These are phyloP conservation scores for Lichtheimia hyalospora DNA, from an alignment of 371 early-diverging fungal genomes.

Conservation along the genomic window DNA sequence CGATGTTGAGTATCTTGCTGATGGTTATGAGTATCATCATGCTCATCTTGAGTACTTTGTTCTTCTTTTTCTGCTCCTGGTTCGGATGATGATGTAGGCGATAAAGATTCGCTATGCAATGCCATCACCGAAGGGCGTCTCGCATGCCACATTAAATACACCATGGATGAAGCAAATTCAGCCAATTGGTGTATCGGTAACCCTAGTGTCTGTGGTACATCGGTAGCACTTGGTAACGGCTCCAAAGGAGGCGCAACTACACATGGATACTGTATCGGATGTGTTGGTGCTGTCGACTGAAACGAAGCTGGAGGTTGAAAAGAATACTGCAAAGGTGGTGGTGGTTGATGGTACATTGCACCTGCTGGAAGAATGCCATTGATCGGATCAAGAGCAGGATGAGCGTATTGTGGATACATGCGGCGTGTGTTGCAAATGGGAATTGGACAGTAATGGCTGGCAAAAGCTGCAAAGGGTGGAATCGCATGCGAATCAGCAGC, in stretches of 20 bases:
- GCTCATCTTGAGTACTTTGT: no score
- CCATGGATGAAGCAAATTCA: constrained; percentile 68
- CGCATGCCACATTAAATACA: constrained; percentile 66
- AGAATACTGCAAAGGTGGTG: constrained; percentile 2
- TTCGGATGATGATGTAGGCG: constrained; percentile 8
- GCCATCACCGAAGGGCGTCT: constrained; percentile 51
- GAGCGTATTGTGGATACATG: constrained; percentile 17
- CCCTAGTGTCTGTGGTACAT: constrained; percentile 25
- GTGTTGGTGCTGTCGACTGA: constrained; percentile 1
- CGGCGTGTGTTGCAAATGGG: no score
- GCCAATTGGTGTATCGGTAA: constrained; percentile 51
- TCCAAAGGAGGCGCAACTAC: constrained; percentile 22
- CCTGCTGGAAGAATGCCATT: constrained; percentile 8
- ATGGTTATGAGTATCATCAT: no score
- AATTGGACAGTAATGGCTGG: no score
- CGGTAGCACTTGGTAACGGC: constrained; percentile 38
- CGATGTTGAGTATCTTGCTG: constrained; percentile 23
- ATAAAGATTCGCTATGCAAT: constrained; percentile 32
- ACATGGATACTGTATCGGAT: constrained; percentile 10
- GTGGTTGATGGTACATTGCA: constrained; percentile 23
- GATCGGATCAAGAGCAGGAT: constrained; percentile 10
- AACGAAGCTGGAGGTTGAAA: not conserved
- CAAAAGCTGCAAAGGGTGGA: no score
- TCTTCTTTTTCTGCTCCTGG: no score
- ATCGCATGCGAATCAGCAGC: no score